Percentiles rank a stretch among this genome's conserved stretches.
Conservation (phyloP, 2,329 filamentous ascomycete species). For the Trichoderma sp. region DNA sequence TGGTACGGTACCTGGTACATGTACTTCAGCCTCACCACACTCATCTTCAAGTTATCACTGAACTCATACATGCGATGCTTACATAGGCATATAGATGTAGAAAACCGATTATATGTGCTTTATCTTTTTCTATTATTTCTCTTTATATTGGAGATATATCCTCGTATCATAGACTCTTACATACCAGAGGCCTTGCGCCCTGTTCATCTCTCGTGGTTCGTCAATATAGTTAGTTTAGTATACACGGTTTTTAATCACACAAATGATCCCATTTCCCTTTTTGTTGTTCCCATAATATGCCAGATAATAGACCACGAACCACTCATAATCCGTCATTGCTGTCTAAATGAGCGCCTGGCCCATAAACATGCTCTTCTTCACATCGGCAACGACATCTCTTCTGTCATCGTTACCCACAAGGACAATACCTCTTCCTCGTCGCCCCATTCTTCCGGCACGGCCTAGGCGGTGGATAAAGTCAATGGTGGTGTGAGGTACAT, state of each 20-base stretch:
- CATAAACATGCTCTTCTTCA: conserved; percentile 84
- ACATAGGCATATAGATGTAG: background rate
- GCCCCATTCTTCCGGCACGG: conserved; percentile 86
- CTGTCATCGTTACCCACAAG: conserved; percentile 86
- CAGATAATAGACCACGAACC: background rate
- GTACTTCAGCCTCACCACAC: conserved; percentile 21
- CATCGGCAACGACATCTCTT: conserved; percentile 85
- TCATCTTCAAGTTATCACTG: background rate
- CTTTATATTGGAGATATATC: background rate
- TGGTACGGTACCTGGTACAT: background rate
- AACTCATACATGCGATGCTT: background rate
- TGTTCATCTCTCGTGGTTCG: background rate
- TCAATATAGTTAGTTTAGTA: background rate
- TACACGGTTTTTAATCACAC: background rate
- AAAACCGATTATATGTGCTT: background rate
- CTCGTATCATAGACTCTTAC: background rate
- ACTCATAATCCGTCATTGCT: background rate
- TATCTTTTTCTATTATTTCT: background rate
- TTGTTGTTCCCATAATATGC: background rate
- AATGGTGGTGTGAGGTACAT: conserved; percentile 96
- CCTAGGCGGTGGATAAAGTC: conserved; percentile 97
- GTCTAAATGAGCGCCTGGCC: conserved; percentile 70
- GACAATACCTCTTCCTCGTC: conserved; percentile 84
- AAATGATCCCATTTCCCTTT: background rate
- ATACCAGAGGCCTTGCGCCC: background rate